Percentiles rank a stretch among this genome's conserved stretches.
Evolutionary conservation across 257 asterid species (phyloP).

Genomic region (Apocynum venetum): DNA sequence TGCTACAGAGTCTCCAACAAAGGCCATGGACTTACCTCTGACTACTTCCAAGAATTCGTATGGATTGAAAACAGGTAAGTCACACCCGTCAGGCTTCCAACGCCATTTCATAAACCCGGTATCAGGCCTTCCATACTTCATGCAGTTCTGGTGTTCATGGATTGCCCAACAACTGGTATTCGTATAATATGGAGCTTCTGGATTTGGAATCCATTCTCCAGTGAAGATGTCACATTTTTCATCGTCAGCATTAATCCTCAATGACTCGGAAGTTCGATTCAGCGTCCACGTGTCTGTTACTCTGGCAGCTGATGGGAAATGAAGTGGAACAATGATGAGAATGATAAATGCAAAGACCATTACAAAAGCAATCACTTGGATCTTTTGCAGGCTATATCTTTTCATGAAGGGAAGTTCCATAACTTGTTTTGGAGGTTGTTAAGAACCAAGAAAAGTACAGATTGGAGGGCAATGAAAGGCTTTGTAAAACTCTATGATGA

Average conservation of each 20-base stretch:
- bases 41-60: conserved; percentile 24
- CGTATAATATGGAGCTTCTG: conserved; percentile 28
- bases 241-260: not conserved
- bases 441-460: not conserved
- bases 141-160: conserved; percentile 31
- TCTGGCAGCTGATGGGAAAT: conserved; percentile 7
- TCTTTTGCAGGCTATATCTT: conserved; percentile 5
- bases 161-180: conserved; percentile 27
- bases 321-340: conserved; percentile 13
- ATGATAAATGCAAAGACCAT: conserved; percentile 1
- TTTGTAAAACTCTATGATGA: not conserved
- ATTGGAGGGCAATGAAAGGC: not conserved
- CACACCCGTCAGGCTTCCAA: conserved; percentile 34
- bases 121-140: conserved; percentile 33
- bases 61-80: conserved; percentile 24
- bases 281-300: not conserved
- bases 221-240: conserved; percentile 23
- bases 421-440: not conserved
- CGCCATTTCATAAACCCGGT: conserved; percentile 30
- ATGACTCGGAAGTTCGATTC: not conserved
- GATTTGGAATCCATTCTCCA: conserved; percentile 33
- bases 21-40: conserved; percentile 31
- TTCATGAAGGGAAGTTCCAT: conserved; percentile 11
- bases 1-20: conserved; percentile 31
- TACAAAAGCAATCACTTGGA: not conserved